Base-by-base conservation (phyloP, 192 early-diverging fungal species). In the Backusella westeae region DNA sequence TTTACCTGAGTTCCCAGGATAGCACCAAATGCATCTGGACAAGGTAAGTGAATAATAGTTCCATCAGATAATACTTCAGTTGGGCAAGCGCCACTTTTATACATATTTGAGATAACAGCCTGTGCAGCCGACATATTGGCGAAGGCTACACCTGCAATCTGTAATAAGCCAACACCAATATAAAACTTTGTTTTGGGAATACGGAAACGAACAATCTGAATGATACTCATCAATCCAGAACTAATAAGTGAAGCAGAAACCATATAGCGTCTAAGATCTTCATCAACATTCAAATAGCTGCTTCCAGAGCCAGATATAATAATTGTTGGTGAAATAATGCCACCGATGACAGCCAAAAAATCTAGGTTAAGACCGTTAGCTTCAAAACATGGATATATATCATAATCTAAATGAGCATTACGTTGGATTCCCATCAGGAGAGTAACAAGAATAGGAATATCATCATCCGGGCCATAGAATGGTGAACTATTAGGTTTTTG, bases 121-220 rank as follows among this genome's bases (percentile, higher is more conserved):
- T 88, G 77, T 35, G 87, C 85, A 32, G 88, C 78, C 6, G 86
- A 82, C 26, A 88, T 73, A 34, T 77, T 83, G 49, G 87, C 86
- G 26, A 88, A 88, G 9, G 75, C 75, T 26, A 87, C 88, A n/a
- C 87, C 87, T n/a, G 88, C 81, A 8, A 88, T 87, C 14, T 82
- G 84, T 0, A 88, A 44, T 34, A 88, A 69, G 15, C 87, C 56
- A 29, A n/a, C 56, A 29, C 56, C 56, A 29, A 63, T 63, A 69
- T 88, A 87, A n/a, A 80, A 79, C 34, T 83, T 85, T 49, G 88
- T 88, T 69, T 85, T 63, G 21, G 56, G 85, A 12, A 88, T 73
- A 14, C 84, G 73, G 5, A 87, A 86, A 32, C 85, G 69, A 2
- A 88, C 67, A 5, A 85, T 87, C 1, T 82, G 87, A 36, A 82